Evolutionary conservation across 768 basidiomycete species (phyloP), one percentile per base, ranked within the genome.

Genomic region (Boletus bicolor): DNA sequence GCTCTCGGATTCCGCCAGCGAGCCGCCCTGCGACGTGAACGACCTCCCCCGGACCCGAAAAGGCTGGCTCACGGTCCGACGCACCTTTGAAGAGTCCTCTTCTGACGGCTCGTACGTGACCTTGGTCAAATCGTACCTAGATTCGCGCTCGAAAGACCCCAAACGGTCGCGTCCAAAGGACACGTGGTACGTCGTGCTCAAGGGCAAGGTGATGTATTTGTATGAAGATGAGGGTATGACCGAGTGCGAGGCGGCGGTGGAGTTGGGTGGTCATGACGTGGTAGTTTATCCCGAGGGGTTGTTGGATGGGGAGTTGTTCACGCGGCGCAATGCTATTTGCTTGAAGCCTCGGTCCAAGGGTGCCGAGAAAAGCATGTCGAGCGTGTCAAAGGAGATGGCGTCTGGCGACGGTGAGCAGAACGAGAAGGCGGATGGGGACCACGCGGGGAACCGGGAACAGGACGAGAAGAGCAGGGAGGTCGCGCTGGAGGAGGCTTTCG

Each of bases 151-250:
- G 49, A 89, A 90, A 68, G 91, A 93, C 72, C 89, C 92, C 8
- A 89, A 87, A 66, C 79, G 82, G 41, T 85, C 88, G 14, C 80
- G 89, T 48, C 92, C 93, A 15, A 93, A 92, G 73, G 95, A 97
- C 69, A 87, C 82, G 82, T 97, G 91, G 86, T 97, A 87, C 69
- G 90, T 88, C 51, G 92, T 87, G 7, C 79, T 98, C 69, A 98
- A 98, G 78, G 91, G 89, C 43, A 88, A 84, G 64, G 86, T 96
- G 38, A 75, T 98, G 32, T 98, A 93, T 72, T 76, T 98, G 21
- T 98, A 97, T 73, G 93, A 96, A 71, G 91, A 95, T 72, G 93
- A 97, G 73, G 79, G 77, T 15, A 91, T 91, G 86, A 81, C 82
- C 51, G 95, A 98, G 62, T 94, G 92, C 73, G 88, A 87, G 66